Percentiles rank a stretch among this genome's conserved stretches.
phyloP scores from a whole-genome alignment of 1,139 yeast genomes.

The Taphrina sp. region DNA sequence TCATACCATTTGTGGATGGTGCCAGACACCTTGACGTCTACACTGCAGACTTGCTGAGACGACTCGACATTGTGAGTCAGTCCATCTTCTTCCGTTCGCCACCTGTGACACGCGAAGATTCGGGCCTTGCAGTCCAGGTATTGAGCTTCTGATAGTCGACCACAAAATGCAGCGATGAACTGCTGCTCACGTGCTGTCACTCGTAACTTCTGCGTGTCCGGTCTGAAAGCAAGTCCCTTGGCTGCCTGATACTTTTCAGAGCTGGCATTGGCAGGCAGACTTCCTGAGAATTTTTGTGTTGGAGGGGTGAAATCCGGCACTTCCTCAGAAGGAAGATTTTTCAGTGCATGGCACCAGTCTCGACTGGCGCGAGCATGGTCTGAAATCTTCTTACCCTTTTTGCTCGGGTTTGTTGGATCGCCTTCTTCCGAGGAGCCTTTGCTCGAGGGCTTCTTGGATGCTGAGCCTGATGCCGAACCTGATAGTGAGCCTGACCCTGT shows the following conservation, averaged over 20 bases:
- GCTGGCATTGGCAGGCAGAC: not conserved
- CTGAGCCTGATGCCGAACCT: no score
- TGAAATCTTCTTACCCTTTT: no score
- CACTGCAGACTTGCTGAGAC: constrained; percentile 7
- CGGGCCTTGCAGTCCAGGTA: constrained; percentile 11
- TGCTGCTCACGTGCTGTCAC: constrained; percentile 1
- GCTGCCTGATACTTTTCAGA: constrained; percentile 7
- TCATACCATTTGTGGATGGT: constrained; percentile 16
- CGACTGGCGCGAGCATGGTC: no score
- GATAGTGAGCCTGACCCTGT: no score
- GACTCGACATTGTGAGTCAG: constrained; percentile 7
- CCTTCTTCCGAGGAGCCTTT: no score
- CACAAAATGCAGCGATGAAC: constrained; percentile 4
- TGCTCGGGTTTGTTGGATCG: no score
- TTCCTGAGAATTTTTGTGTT: not conserved
- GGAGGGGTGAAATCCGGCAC: constrained; percentile 1
- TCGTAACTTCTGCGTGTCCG: not conserved
- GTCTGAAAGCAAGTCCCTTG: not conserved
- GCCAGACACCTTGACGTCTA: constrained; percentile 7
- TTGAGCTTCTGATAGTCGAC: constrained; percentile 13
- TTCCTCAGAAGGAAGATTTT: not conserved
- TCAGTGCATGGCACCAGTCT: not conserved
- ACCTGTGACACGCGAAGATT: constrained; percentile 10
- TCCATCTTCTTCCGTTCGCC: constrained; percentile 20
- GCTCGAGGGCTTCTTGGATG: no score